phyloP scores from a whole-genome alignment of 805 yeast species.

The Kazachstania taianensis region DNA sequence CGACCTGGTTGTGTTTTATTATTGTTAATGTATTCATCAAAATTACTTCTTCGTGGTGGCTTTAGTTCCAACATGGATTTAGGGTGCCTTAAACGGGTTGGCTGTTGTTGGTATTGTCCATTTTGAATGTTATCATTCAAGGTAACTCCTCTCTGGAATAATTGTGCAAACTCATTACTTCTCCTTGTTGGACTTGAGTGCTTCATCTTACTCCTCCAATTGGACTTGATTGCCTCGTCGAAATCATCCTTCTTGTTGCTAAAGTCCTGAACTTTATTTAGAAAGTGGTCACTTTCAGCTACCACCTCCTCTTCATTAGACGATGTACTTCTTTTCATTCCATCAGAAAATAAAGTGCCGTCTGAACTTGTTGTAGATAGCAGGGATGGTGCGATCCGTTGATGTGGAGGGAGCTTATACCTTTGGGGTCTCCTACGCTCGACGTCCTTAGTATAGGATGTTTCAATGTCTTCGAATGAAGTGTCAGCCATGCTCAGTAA shows the following conservation, averaged over 20 bases:
- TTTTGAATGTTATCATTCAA: constrained; percentile 7
- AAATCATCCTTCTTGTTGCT: constrained; percentile 18
- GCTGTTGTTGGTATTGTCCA: no score
- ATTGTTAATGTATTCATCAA: no score
- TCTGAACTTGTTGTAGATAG: constrained; percentile 25
- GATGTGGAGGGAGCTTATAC: neutral
- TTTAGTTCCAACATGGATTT: constrained; percentile 27
- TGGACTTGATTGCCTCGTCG: constrained; percentile 20
- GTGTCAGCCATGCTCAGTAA: no score
- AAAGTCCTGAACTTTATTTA: constrained; percentile 24
- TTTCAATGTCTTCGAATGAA: constrained; percentile 27
- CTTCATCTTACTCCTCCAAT: constrained; percentile 6
- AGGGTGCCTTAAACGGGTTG: constrained; percentile 19
- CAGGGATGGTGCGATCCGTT: constrained; percentile 12
- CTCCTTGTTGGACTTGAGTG: constrained; percentile 3
- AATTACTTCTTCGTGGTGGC: neutral
- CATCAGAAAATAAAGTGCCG: constrained; percentile 22
- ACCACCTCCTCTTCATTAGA: constrained; percentile 2
- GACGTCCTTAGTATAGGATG: constrained; percentile 14
- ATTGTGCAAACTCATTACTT: constrained; percentile 10
- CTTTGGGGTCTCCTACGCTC: neutral
- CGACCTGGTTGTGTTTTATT: neutral
- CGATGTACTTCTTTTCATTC: constrained; percentile 2
- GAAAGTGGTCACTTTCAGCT: constrained; percentile 18
- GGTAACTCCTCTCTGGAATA: constrained; percentile 3